Percentiles rank a stretch among this genome's conserved stretches.
phyloP scores from a whole-genome alignment of 805 yeast genomes.

The Nakazawaea ambrosiae region DNA sequence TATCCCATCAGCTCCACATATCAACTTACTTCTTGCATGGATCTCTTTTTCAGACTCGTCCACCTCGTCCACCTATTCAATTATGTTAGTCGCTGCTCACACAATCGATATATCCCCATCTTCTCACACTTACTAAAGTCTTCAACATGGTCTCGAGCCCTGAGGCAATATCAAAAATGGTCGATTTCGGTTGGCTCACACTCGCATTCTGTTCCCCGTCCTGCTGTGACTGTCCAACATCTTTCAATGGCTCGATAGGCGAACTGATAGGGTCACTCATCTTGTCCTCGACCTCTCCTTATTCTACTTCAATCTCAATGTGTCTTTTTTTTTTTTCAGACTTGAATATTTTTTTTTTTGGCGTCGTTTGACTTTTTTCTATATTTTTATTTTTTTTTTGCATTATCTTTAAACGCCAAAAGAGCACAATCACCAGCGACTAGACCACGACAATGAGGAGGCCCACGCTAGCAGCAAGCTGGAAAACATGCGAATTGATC shows the following conservation, averaged over 20 bases:
- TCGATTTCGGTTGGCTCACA: too few relatives aligned
- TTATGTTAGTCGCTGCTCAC: neutral
- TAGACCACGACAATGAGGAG: too few relatives aligned
- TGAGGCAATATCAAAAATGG: slow-evolving; percentile 26
- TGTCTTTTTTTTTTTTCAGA: too few relatives aligned
- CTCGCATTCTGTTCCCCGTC: neutral
- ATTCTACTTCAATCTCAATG: too few relatives aligned
- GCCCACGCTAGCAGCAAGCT: too few relatives aligned
- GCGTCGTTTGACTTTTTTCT: too few relatives aligned
- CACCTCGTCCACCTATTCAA: neutral
- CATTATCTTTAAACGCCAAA: too few relatives aligned
- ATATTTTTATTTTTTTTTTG: too few relatives aligned
- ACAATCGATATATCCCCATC: neutral
- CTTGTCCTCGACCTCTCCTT: slow-evolving; percentile 13
- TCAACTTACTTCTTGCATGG: slow-evolving; percentile 12
- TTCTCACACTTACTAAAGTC: slow-evolving; percentile 15
- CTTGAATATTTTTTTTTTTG: too few relatives aligned
- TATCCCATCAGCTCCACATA: too few relatives aligned
- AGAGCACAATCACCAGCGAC: too few relatives aligned
- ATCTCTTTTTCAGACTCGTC: slow-evolving; percentile 19
- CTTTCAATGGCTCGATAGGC: slow-evolving; percentile 7
- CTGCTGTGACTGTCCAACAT: neutral
- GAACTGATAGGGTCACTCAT: slow-evolving; percentile 2
- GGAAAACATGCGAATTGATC: too few relatives aligned
- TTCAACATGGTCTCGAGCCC: slow-evolving; percentile 20